phyloP scores from a whole-genome alignment of 768 basidiomycete genomes.

The Lactarius akahatsu region DNA sequence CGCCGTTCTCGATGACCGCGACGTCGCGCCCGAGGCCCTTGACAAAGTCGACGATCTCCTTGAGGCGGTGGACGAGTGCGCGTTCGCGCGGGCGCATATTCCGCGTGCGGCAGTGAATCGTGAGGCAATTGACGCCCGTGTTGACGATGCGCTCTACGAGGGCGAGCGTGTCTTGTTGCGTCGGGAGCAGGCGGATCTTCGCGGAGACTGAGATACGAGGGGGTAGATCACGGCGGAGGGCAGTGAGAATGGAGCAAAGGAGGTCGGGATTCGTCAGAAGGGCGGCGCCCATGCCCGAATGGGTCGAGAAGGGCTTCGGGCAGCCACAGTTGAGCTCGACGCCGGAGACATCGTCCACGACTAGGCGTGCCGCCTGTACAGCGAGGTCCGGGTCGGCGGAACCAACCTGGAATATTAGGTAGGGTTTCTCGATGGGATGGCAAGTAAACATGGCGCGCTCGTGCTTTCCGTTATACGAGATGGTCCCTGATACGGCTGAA shows the following conservation, averaged over 20 bases:
- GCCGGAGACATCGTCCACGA: constrained; percentile 87
- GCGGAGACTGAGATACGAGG: constrained; percentile 85
- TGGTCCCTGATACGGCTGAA: constrained; percentile 77
- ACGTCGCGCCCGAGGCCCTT: constrained; percentile 68
- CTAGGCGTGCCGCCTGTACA: constrained; percentile 84
- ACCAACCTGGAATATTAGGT: constrained; percentile 94
- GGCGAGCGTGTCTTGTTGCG: constrained; percentile 82
- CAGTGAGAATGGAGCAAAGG: constrained; percentile 82
- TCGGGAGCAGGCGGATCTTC: constrained; percentile 87
- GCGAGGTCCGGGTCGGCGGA: constrained; percentile 87
- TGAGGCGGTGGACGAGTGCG: constrained; percentile 75
- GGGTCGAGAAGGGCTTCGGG: constrained; percentile 93
- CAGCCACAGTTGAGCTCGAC: constrained; percentile 98
- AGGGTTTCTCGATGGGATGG: constrained; percentile 92
- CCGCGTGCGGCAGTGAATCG: constrained; percentile 92
- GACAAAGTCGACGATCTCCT: constrained; percentile 86
- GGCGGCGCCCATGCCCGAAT: constrained; percentile 95
- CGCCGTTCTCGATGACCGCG: constrained; percentile 94
- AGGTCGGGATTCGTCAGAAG: constrained; percentile 89
- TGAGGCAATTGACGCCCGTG: constrained; percentile 86
- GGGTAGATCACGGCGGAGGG: constrained; percentile 69
- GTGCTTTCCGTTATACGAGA: constrained; percentile 81
- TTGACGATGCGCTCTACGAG: constrained; percentile 86
- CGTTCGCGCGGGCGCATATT: constrained; percentile 83
- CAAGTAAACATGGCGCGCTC: constrained; percentile 81